phyloP scores from a whole-genome alignment of 495 filamentous ascomycete species.

The Apodospora peruviana region DNA sequence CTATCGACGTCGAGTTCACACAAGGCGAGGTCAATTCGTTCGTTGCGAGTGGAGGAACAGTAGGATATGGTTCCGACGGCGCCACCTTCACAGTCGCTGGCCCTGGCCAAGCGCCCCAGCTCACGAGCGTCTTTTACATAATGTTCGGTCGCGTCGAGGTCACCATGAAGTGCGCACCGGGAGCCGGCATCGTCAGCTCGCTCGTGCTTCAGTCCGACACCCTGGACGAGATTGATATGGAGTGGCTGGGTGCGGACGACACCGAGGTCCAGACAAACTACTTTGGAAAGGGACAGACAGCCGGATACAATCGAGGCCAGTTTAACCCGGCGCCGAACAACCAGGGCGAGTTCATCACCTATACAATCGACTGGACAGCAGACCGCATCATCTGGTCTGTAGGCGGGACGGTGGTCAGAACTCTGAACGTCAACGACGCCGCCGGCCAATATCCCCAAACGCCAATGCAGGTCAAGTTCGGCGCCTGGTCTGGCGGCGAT shows the following conservation, averaged over 20 bases:
- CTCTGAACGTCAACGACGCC: slow-evolving; percentile 52
- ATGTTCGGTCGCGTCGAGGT: slow-evolving; percentile 77
- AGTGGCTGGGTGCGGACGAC: slow-evolving; percentile 65
- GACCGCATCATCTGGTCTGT: slow-evolving; percentile 77
- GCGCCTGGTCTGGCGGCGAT: slow-evolving; percentile 85
- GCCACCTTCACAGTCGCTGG: slow-evolving; percentile 79
- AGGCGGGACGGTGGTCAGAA: slow-evolving; percentile 64
- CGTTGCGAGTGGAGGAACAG: slow-evolving; percentile 55
- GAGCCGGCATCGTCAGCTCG: slow-evolving; percentile 72
- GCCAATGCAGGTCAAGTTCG: slow-evolving; percentile 81
- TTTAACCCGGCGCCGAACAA: slow-evolving; percentile 59
- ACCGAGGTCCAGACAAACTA: slow-evolving; percentile 81
- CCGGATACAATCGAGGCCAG: slow-evolving; percentile 65
- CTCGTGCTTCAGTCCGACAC: slow-evolving; percentile 84
- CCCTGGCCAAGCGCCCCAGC: slow-evolving; percentile 74
- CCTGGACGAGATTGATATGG: slow-evolving; percentile 93
- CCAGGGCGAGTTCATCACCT: slow-evolving; percentile 71
- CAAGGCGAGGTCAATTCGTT: slow-evolving; percentile 66
- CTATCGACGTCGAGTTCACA: slow-evolving; percentile 76
- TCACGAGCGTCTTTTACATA: slow-evolving; percentile 73
- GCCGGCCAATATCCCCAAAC: slow-evolving; percentile 80
- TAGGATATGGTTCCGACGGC: slow-evolving; percentile 69
- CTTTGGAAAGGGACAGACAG: slow-evolving; percentile 83
- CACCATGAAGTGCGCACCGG: slow-evolving; percentile 64
- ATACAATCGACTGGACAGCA: slow-evolving; percentile 83